A percentile compares a stretch with the other conserved stretches of the same genome.
These are phyloP conservation scores for Globisporangium heterothallicum DNA, from an alignment of 352 stramenopile genomes.

Conservation along the genomic window DNA sequence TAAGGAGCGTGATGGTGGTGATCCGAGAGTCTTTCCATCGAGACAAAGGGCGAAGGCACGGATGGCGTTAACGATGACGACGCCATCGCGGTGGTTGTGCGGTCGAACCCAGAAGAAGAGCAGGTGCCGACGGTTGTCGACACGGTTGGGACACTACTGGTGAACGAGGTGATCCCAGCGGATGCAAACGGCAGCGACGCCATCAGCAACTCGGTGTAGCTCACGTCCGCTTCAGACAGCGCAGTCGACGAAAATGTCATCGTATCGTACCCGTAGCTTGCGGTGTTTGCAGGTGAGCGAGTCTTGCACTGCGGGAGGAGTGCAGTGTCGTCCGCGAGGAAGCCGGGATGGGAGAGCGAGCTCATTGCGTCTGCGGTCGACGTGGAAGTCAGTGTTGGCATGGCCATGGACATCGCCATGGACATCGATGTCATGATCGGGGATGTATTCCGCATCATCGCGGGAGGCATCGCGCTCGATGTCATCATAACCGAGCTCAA, in stretches of 20 bases:
- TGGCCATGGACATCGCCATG: not conserved
- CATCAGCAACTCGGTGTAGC: conserved; percentile 12
- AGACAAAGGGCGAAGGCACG: conserved; percentile 6
- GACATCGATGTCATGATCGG: conserved; percentile 3
- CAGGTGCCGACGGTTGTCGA: not conserved
- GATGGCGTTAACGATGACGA: not conserved
- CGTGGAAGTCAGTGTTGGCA: not conserved
- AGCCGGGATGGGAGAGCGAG: not conserved
- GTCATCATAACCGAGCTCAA: conserved; percentile 11
- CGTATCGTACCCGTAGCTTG: not conserved
- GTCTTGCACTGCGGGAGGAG: not conserved
- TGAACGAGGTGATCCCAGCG: not conserved
- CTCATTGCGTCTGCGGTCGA: not conserved
- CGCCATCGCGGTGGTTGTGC: not conserved
- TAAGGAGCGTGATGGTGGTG: not conserved
- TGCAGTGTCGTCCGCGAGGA: not conserved
- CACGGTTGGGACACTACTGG: not conserved
- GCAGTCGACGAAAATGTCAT: not conserved
- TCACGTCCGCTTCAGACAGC: not conserved
- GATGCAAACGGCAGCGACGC: conserved; percentile 4
- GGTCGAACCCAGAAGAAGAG: not conserved
- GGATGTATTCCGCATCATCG: conserved; percentile 3
- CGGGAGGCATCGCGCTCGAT: conserved; percentile 2
- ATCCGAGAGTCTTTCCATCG: conserved; percentile 6
- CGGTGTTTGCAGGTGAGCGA: not conserved